Conservation (phyloP, 1,284 basidiomycete genomes). For the Sutorius eximius region DNA sequence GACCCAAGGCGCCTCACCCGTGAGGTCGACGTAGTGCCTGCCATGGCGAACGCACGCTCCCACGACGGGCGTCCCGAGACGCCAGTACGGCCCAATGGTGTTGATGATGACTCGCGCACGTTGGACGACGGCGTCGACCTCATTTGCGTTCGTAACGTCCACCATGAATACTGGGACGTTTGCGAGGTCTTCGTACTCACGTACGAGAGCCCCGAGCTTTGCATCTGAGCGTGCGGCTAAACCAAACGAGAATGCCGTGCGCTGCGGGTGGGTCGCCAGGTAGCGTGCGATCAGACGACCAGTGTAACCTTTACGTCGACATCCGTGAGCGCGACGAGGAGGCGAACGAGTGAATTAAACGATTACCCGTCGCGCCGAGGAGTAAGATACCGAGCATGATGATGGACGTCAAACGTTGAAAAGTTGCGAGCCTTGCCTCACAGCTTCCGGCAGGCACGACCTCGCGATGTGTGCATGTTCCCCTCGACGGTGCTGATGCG, state of each 20-base stretch:
- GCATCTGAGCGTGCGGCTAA: slow-evolving; percentile 59
- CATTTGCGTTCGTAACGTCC: slow-evolving; percentile 48
- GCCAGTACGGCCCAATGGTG: slow-evolving; percentile 65
- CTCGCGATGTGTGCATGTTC: slow-evolving; percentile 21
- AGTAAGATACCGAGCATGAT: slow-evolving; percentile 54
- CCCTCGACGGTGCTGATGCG: not conserved
- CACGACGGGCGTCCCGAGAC: slow-evolving; percentile 64
- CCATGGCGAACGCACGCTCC: slow-evolving; percentile 45
- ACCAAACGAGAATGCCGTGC: slow-evolving; percentile 57
- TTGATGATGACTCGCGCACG: slow-evolving; percentile 63
- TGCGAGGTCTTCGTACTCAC: slow-evolving; percentile 40
- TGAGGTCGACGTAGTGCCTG: slow-evolving; percentile 66
- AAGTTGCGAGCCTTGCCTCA: slow-evolving; percentile 7
- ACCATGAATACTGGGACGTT: slow-evolving; percentile 48
- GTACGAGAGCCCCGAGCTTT: slow-evolving; percentile 51
- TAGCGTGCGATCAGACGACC: slow-evolving; percentile 64
- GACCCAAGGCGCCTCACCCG: slow-evolving; percentile 57
- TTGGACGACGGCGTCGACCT: slow-evolving; percentile 56
- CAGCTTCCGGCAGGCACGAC: slow-evolving; percentile 7
- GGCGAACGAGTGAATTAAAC: slow-evolving; percentile 1
- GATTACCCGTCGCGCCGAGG: slow-evolving; percentile 58
- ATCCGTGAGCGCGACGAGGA: slow-evolving; percentile 5
- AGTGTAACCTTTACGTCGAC: slow-evolving; percentile 49
- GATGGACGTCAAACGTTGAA: slow-evolving; percentile 16
- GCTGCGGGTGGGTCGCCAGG: slow-evolving; percentile 58